Base-by-base conservation (phyloP, 1,284 basidiomycete species). In the Boletellus deceptivus region DNA sequence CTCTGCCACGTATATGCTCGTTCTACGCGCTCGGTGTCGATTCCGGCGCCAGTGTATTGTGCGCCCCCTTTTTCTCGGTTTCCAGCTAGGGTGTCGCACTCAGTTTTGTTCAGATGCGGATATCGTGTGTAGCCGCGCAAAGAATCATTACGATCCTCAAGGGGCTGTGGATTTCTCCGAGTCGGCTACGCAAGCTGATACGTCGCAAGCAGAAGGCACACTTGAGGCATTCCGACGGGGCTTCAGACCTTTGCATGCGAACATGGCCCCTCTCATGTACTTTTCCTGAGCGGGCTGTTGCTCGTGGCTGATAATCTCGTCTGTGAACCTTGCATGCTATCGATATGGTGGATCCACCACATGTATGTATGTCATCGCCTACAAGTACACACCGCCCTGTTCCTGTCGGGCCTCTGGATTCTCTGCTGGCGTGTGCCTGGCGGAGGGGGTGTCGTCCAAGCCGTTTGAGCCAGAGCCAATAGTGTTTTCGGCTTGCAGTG, bases 11-110 rank as follows among this genome's bases (percentile, higher is more conserved):
- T 91, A 10, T 93, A 91, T 61, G 88, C 88, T 0, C 78, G 90
- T 3, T 83, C 86, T 13, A 92, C 90, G 1, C 82, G 91, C 37
- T 89, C 88, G 0, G 90, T 93, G 1, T 91, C 89, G 0, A 89
- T 91, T 49, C 88, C 89, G 0, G 89, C 89, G 0, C 90, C 89
- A 0, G 87, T 91, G 0, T 92, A 91, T 59, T 91, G 89, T 90
- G 58, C 64, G 86, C 60, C 55, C 17, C n/a, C 43, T 27, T 3
- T 3, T 9, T 24, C 16, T 31, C 31, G 27, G 11, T 10, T 8
- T 39, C 33, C 43, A 10, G 39, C 29, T 13, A 13, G 29, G 9
- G 22, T 45, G 6, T 29, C 29, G 40, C 8, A 35, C 54, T 42
- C 31, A 44, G 34, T 18, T 51, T 33, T 39, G 49, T 35, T 38